Evolutionary conservation across 176 grass and related monocot genomes (phyloP).

Genomic region (Themeda triandra): DNA sequence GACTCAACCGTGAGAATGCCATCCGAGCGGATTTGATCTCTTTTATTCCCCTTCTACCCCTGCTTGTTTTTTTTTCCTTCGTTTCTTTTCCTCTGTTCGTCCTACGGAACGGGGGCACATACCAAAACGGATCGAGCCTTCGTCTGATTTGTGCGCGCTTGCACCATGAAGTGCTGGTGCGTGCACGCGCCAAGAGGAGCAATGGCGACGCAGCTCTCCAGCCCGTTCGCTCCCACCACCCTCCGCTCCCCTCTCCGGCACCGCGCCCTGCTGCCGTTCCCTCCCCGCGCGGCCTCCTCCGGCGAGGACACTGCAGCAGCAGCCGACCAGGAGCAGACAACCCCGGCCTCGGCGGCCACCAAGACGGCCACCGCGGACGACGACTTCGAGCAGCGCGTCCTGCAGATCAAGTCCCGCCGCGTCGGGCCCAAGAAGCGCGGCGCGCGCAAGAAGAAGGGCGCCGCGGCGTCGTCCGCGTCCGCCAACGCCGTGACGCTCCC

Average conservation of each 20-base stretch:
- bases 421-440: constrained; percentile 71
- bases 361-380: constrained; percentile 33
- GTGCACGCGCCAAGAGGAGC: constrained; percentile 26
- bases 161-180: no score
- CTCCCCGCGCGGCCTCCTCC: constrained; percentile 43
- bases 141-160: no score
- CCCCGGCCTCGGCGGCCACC: background rate
- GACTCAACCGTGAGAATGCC: no score
- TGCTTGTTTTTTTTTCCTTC: no score
- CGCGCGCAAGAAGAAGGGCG: constrained; percentile 35
- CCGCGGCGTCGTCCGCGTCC: background rate
- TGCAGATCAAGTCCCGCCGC: constrained; percentile 62
- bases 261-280: background rate
- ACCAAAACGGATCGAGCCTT: no score
- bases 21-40: no score
- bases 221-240: constrained; percentile 52
- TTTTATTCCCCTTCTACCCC: no score
- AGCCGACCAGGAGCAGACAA: constrained; percentile 10
- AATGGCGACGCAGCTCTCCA: constrained; percentile 63
- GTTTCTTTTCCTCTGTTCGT: no score
- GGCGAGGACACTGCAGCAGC: constrained; percentile 37
- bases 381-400: constrained; percentile 68
- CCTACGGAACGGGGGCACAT: no score
- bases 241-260: constrained; percentile 23
- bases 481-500: constrained; percentile 64